Evolutionary conservation across 1,284 basidiomycete species (phyloP), one percentile per base, ranked within the genome.

Genomic region (Naganishia sp.): DNA sequence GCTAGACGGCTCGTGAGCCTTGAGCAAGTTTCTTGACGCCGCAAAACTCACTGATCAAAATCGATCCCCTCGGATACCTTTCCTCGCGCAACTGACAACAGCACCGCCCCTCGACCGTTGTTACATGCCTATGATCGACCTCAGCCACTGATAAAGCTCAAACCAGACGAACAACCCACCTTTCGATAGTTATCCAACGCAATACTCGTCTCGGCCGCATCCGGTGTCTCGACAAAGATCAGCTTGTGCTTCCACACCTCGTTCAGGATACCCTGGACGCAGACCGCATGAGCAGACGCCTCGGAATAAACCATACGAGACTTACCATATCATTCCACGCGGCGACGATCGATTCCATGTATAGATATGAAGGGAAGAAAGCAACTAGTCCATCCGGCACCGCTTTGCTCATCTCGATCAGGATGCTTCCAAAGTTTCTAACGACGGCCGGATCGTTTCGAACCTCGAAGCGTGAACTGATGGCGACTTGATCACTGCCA

Each of bases 231-330:
- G 54, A 99, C 96, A 74, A 99, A 99, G 69, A 99, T 94, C 53
- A 99, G 85, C 81, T 99, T 99, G 83, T 99, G 88, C 81, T 99
- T 99, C 94, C 96, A 98, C 21, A 97, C 96, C 83, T 99, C 94
- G 74, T 95, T 97, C 68, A 99, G 82, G 72, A 99, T 99, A 53
- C 95, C 96, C 93, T 95, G 71, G 31, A 17, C 31, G 28, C 41
- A 13, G n/a, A 15, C n/a, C 17, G 15, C 2, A 25, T 60, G 15
- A 61, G 32, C 9, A 17, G 42, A 69, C 56, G 73, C 68, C 56
- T 17, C 0, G 6, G 6, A 35, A 35, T 6, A 39, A 6, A 10
- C 2, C 23, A 21, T 17, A 17, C 18, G 5, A 3, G n/a, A 75
- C 87, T 70, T 74, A 92, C 93, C 96, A 99, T 99, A 78, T 99